Conservation (phyloP, 169 alveolate genomes). For the Eimeria acervulina region DNA sequence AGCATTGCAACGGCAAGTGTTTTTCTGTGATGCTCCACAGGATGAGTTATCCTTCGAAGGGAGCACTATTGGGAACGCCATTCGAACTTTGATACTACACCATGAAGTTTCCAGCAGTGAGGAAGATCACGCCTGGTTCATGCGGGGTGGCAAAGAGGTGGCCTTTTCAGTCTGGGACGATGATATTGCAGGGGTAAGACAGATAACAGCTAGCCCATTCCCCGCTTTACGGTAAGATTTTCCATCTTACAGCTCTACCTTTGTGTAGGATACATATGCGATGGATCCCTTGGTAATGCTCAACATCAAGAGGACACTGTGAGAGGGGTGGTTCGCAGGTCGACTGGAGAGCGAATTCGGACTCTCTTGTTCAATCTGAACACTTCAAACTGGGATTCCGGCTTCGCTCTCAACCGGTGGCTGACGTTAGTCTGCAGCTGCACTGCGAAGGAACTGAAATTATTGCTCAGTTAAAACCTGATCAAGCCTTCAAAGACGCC, state of each 20-base stretch:
- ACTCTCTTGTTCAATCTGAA: slow-evolving; percentile 5
- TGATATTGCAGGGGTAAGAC: slow-evolving; percentile 64
- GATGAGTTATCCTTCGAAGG: slow-evolving; percentile 34
- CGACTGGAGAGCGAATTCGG: slow-evolving; percentile 22
- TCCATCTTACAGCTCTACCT: neutral
- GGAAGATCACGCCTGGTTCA: slow-evolving; percentile 7
- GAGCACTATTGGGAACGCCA: neutral
- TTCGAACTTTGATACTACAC: slow-evolving; percentile 34
- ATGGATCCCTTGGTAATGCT: neutral
- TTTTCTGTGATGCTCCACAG: neutral
- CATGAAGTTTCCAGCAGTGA: slow-evolving; percentile 51
- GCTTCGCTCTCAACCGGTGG: slow-evolving; percentile 58
- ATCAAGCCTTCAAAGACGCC: neutral
- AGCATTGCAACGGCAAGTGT: neutral
- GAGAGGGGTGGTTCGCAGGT: slow-evolving; percentile 32
- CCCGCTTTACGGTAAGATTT: neutral
- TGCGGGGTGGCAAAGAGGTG: slow-evolving; percentile 63
- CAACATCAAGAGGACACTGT: neutral
- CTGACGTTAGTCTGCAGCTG: slow-evolving; percentile 44
- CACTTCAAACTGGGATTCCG: slow-evolving; percentile 33
- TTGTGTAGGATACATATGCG: neutral
- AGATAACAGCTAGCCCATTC: neutral
- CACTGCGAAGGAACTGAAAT: slow-evolving; percentile 48
- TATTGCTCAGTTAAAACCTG: neutral
- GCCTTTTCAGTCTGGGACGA: slow-evolving; percentile 75